A percentile compares a stretch with the other conserved stretches of the same genome.
Conservation (phyloP, 176 grass and related monocot genomes). For the Cymbopogon citratus region DNA sequence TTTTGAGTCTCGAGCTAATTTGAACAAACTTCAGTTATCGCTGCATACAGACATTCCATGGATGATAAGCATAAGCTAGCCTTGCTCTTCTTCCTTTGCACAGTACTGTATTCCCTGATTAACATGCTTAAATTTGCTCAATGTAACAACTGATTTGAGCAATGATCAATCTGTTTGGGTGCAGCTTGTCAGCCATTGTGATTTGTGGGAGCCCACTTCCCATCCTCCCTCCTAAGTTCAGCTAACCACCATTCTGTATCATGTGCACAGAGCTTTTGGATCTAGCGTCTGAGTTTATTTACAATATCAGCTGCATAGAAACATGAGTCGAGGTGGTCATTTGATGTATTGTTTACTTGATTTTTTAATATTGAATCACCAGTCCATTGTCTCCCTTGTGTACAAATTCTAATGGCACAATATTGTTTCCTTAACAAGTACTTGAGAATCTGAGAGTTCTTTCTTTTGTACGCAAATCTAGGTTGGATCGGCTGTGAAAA, state of each 20-base stretch:
- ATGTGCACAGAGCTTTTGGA: neutral
- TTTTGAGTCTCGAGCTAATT: neutral
- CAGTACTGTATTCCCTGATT: neutral
- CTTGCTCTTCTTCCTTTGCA: neutral
- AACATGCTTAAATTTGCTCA: neutral
- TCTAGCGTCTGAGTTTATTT: neutral
- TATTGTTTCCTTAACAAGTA: neutral
- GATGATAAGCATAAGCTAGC: neutral
- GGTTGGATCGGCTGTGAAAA: slow-evolving; percentile 64
- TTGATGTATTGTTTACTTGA: neutral
- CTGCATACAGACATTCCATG: neutral
- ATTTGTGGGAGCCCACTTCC: too few species aligned
- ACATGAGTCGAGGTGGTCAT: neutral
- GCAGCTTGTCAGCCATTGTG: neutral
- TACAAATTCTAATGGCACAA: neutral
- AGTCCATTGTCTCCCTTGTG: neutral
- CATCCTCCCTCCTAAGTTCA: neutral
- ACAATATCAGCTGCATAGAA: neutral
- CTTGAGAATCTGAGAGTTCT: neutral
- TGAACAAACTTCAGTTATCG: neutral
- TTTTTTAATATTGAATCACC: neutral
- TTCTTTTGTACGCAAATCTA: slow-evolving; percentile 17
- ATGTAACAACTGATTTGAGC: neutral
- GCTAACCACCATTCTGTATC: neutral
- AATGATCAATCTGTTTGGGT: neutral